Base-by-base conservation (phyloP, 2,329 filamentous ascomycete species). In the Calonectria henricotiae region DNA sequence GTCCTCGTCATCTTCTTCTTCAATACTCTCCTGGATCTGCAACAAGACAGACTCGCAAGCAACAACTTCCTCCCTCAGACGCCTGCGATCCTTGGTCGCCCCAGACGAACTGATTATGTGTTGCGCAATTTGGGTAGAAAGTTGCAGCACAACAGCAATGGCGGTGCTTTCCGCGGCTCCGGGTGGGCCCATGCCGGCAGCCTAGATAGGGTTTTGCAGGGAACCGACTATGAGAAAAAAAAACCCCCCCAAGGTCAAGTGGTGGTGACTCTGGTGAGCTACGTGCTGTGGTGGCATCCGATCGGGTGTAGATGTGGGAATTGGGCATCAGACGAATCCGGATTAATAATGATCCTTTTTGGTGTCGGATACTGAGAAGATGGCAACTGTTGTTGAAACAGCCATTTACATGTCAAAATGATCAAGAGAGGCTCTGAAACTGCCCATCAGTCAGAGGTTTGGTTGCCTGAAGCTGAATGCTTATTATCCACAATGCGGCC, bases 101-200 rank as follows among this genome's bases (percentile, higher is more conserved):
- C 51, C 51, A 13, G 32, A 37, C 20, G 51, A 25, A 13, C 51
- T 15, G 51, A 39, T 3, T 17, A 58, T 58, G 32, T 58, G 37
- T 20, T 58, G 51, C 35, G 39, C 51, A 8, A 58, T 58, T 23
- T 58, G 35, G 35, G 51, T 30, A n/a, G 32, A 58, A 37, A n/a
- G 8, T 7, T 58, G 51, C 32, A 58, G 51, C 2, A 58, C 51
- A 17, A 32, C 32, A 37, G 39, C 37, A 32, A 32, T 20, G 23
- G 32, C 39, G 51, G 32, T 30, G 23, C 51, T 58, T 32, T 32
- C 20, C 15, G 32, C 51, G 20, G n/a, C 35, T 32, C 32, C 37
- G 51, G 37, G 51, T 58, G 51, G 51, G 51, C 39, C 51, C 51
- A 58, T 58, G 20, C 51, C 37, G 51, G 51, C 13, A 23, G 51